A percentile compares a stretch with the other conserved stretches of the same genome.
phyloP scores from a whole-genome alignment of 192 early-diverging fungal species.

The Coemansia sp. region DNA sequence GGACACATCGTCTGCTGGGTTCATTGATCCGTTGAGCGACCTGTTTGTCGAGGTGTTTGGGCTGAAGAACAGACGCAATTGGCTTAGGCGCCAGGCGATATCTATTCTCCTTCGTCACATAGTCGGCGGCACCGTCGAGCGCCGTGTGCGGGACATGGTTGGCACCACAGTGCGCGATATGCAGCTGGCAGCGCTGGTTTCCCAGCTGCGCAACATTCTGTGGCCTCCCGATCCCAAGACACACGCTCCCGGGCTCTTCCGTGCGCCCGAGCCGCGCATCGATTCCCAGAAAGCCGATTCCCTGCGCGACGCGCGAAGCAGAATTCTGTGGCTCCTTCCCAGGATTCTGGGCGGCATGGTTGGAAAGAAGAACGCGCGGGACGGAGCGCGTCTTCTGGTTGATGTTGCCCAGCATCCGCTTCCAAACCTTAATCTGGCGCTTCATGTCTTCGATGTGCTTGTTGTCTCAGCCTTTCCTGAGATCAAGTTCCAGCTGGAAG shows the following conservation, averaged over 20 bases:
- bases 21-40: constrained; percentile 76
- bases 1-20: constrained; percentile 36
- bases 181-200: constrained; percentile 22
- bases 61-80: constrained; percentile 83
- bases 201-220: constrained; percentile 33
- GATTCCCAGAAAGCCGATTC: constrained; percentile 48
- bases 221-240: constrained; percentile 33
- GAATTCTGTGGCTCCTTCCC: constrained; percentile 64
- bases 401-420: constrained; percentile 71
- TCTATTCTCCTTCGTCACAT: constrained; percentile 84
- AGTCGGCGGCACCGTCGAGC: constrained; percentile 84
- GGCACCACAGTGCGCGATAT: constrained; percentile 30
- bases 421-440: constrained; percentile 81
- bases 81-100: constrained; percentile 84
- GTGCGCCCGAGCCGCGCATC: constrained; percentile 11
- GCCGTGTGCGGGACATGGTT: constrained; percentile 55
- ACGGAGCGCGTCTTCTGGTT: constrained; percentile 71
- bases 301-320: constrained; percentile 54
- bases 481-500: constrained; percentile 32
- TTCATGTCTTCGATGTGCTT: constrained; percentile 75
- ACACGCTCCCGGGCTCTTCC: constrained; percentile 3
- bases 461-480: constrained; percentile 73
- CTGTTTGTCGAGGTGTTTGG: constrained; percentile 93
- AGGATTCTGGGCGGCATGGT: constrained; percentile 77
- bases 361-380: constrained; percentile 75